phyloP scores from a whole-genome alignment of 768 basidiomycete species.

The Amanita muscaria region DNA sequence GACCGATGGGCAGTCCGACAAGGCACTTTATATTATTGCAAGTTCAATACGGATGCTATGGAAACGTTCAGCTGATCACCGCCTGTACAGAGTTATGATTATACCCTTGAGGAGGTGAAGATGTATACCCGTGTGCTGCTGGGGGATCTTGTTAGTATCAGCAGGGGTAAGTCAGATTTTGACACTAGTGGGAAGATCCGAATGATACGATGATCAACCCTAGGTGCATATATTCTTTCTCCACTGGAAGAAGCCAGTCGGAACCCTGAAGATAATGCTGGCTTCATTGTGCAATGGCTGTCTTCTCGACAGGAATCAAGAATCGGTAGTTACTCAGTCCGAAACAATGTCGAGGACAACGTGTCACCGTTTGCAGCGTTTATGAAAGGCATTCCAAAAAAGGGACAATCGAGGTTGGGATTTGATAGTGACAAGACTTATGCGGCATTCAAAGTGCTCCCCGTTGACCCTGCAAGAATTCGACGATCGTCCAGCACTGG shows the following conservation, averaged over 20 bases:
- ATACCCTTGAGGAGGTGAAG: constrained; percentile 86
- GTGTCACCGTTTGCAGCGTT: constrained; percentile 1
- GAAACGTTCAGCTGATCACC: background rate
- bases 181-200: constrained; percentile 3
- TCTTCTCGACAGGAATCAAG: constrained; percentile 66
- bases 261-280: constrained; percentile 81
- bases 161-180: constrained; percentile 48
- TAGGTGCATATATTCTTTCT: constrained; percentile 93
- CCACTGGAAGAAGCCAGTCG: constrained; percentile 88
- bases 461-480: constrained; percentile 53
- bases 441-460: constrained; percentile 75
- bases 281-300: constrained; percentile 78
- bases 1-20: constrained; percentile 22
- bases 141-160: constrained; percentile 65
- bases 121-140: constrained; percentile 85
- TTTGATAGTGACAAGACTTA: constrained; percentile 34
- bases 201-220: too few relatives aligned
- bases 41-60: constrained; percentile 18
- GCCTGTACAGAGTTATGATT: constrained; percentile 73
- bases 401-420: background rate
- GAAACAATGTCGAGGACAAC: constrained; percentile 46
- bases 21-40: constrained; percentile 74
- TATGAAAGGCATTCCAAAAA: background rate
- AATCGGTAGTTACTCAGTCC: constrained; percentile 76
- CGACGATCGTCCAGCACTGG: constrained; percentile 39